phyloP scores from a whole-genome alignment of 352 stramenopile species.

The Elongisporangium anandrum region DNA sequence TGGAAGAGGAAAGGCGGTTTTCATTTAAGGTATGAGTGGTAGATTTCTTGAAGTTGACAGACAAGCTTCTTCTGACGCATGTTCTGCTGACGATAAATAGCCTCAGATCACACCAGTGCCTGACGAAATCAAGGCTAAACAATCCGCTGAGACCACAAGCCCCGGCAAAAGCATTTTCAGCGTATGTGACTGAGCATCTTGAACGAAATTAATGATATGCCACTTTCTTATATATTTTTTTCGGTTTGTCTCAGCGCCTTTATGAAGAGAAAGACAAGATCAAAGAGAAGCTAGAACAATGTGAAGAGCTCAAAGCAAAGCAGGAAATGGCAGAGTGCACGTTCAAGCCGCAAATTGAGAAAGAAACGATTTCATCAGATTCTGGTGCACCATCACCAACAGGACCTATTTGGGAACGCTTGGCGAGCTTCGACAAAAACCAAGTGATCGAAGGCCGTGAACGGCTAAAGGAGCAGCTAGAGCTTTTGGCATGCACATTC shows the following conservation, averaged over 20 bases:
- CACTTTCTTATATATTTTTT: constrained; percentile 3
- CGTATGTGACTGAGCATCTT: constrained; percentile 31
- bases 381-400: constrained; percentile 15
- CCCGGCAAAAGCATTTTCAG: constrained; percentile 76
- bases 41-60: neutral
- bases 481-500: constrained; percentile 80
- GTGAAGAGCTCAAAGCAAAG: constrained; percentile 59
- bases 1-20: constrained; percentile 66
- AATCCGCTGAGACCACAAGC: constrained; percentile 45
- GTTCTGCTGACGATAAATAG: constrained; percentile 18
- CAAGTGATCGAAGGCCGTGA: constrained; percentile 77
- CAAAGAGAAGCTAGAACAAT: constrained; percentile 73
- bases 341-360: constrained; percentile 68
- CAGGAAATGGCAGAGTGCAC: constrained; percentile 81
- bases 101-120: constrained; percentile 49
- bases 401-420: constrained; percentile 67
- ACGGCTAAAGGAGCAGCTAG: constrained; percentile 59
- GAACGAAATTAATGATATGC: constrained; percentile 15
- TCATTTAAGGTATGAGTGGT: constrained; percentile 65
- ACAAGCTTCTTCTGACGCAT: constrained; percentile 6
- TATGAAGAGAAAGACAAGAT: constrained; percentile 78
- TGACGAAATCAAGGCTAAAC: constrained; percentile 57
- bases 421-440: constrained; percentile 74
- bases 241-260: constrained; percentile 41
- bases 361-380: constrained; percentile 12